Conservation (phyloP, 306 rosid species). For the Prinsepia uniflora region DNA sequence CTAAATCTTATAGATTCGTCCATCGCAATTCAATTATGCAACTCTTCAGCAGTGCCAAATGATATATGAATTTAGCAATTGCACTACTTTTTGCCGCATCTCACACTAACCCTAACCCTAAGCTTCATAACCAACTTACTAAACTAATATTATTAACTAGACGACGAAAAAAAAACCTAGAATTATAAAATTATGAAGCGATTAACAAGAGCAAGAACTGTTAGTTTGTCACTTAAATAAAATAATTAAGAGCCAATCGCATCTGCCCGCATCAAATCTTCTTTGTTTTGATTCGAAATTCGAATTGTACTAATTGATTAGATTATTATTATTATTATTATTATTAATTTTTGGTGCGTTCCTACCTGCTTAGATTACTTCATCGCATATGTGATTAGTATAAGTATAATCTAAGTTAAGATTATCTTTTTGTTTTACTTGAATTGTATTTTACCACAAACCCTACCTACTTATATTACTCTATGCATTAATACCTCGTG, state of each 20-base stretch:
- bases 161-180: no score
- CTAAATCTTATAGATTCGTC: not conserved
- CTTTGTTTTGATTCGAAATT: not conserved
- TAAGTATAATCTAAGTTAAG: not conserved
- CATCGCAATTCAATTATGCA: no score
- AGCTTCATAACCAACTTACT: not conserved
- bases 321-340: no score
- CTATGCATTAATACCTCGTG: no score
- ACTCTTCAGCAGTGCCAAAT: no score
- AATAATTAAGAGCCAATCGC: not conserved
- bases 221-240: no score
- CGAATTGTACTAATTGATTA: not conserved
- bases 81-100: not conserved
- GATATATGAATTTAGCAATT: not conserved
- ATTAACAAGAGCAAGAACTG: not conserved
- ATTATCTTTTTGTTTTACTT: no score
- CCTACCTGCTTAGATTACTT: not conserved
- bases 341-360: not conserved
- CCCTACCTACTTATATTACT: not conserved
- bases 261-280: not conserved
- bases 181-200: not conserved
- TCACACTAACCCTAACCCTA: not conserved
- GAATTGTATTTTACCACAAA: not conserved
- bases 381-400: not conserved
- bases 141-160: not conserved